Evolutionary conservation across 139 green algal genomes (phyloP).

Genomic region (Tetraselmis chui): DNA sequence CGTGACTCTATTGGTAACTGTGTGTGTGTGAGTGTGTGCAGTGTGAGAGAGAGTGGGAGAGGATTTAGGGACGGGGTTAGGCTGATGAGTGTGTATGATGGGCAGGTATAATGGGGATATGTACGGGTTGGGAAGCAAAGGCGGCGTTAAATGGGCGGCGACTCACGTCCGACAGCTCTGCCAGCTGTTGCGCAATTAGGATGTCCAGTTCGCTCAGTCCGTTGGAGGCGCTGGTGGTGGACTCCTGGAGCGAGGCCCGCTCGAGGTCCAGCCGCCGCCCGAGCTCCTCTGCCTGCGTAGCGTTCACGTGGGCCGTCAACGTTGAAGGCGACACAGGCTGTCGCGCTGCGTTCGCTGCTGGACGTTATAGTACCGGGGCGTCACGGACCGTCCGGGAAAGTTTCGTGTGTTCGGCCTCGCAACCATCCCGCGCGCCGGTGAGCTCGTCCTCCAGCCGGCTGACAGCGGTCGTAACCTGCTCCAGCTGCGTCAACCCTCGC

Average conservation of each 20-base stretch:
- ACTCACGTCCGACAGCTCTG: neutral
- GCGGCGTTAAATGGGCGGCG: too few relatives aligned
- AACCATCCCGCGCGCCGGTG: neutral
- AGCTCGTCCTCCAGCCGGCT: neutral
- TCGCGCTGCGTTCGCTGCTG: too few relatives aligned
- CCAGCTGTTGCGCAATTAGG: neutral
- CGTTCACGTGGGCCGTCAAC: neutral
- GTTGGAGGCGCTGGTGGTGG: neutral
- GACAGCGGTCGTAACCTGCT: neutral
- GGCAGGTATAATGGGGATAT: too few relatives aligned
- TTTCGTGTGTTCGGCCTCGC: neutral
- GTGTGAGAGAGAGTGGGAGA: too few relatives aligned
- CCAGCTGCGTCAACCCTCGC: neutral
- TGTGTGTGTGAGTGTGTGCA: too few relatives aligned
- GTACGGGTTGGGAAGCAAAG: too few relatives aligned
- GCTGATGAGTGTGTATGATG: too few relatives aligned
- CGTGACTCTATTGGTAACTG: too few relatives aligned
- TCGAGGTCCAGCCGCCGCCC: neutral
- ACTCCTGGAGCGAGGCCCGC: neutral
- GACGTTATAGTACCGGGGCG: too few relatives aligned
- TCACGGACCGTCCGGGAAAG: too few relatives aligned
- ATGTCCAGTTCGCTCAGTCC: neutral
- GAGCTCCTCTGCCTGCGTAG: neutral
- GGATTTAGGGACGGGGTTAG: too few relatives aligned
- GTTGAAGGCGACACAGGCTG: neutral